Percentiles rank a stretch among this genome's conserved stretches.
Evolutionary conservation across 202 grass and related monocot genomes (phyloP).

Genomic region (Schoenoplectus triqueter): DNA sequence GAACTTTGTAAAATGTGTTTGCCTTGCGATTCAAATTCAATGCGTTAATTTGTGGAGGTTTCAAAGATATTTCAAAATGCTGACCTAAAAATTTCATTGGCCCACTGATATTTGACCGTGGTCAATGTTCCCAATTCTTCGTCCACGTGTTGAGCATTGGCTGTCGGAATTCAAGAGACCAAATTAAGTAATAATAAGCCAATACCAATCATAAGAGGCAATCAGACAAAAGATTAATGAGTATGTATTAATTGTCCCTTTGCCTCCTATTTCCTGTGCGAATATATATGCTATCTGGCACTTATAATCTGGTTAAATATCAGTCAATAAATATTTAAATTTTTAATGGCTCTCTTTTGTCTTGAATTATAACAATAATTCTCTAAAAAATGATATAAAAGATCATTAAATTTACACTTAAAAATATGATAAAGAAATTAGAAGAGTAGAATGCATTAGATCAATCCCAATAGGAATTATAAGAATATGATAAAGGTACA

Average conservation of each 20-base stretch:
- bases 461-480: neutral
- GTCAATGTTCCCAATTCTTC: conserved; percentile 9
- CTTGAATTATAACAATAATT: neutral
- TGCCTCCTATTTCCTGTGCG: neutral
- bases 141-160: conserved; percentile 1
- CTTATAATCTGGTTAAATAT: neutral
- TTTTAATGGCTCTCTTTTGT: neutral
- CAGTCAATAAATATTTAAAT: neutral
- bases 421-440: neutral
- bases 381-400: too few species aligned
- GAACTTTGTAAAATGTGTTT: too few species aligned
- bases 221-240: neutral
- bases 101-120: neutral
- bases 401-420: too few species aligned
- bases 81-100: neutral
- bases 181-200: conserved; percentile 13
- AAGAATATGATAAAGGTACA: neutral
- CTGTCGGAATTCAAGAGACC: conserved; percentile 29
- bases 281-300: neutral
- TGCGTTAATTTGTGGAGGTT: neutral
- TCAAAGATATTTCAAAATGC: neutral
- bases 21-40: too few species aligned
- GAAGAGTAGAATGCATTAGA: neutral
- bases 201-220: conserved; percentile 20
- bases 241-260: neutral